These are phyloP conservation scores for Apodospora peruviana DNA, from an alignment of 495 filamentous ascomycete species.

Conservation along the genomic window DNA sequence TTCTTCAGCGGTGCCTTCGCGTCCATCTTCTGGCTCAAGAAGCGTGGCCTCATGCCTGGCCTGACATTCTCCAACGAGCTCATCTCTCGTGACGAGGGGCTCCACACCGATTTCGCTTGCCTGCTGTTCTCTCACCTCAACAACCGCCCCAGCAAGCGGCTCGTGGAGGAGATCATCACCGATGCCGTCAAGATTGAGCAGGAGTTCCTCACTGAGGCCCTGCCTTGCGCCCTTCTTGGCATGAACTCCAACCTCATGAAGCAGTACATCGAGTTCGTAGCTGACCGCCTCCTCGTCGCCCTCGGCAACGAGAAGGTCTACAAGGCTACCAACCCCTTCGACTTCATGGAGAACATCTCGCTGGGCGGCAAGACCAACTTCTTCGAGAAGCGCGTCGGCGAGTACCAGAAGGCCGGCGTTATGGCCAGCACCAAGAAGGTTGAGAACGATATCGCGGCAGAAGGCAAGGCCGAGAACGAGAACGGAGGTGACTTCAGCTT, in stretches of 20 bases:
- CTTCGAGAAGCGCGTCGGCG: slow-evolving; percentile 99
- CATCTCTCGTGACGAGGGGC: slow-evolving; percentile 98
- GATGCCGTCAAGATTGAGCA: slow-evolving; percentile 94
- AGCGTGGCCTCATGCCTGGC: slow-evolving; percentile 97
- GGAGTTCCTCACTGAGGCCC: slow-evolving; percentile 94
- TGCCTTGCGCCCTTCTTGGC: slow-evolving; percentile 85
- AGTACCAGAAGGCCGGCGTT: slow-evolving; percentile 99
- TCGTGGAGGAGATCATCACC: slow-evolving; percentile 80
- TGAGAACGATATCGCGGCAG: slow-evolving; percentile 38
- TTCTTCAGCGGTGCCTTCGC: slow-evolving; percentile 99
- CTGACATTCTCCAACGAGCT: slow-evolving; percentile 99
- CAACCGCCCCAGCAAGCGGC: slow-evolving; percentile 75
- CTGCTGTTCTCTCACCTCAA: slow-evolving; percentile 93
- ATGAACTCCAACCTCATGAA: slow-evolving; percentile 98
- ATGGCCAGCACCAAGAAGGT: slow-evolving; percentile 90
- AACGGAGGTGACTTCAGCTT: slow-evolving; percentile 80
- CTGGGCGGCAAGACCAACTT: slow-evolving; percentile 99
- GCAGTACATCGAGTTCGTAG: slow-evolving; percentile 99
- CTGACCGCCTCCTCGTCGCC: slow-evolving; percentile 85
- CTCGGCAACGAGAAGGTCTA: slow-evolving; percentile 93
- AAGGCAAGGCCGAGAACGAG: slow-evolving; percentile 51
- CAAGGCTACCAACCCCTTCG: slow-evolving; percentile 90
- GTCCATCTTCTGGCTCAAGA: slow-evolving; percentile 99
- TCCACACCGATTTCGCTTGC: slow-evolving; percentile 99
- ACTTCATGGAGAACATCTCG: slow-evolving; percentile 99